Evolutionary conservation across 345 rosid species (phyloP).

Genomic region (Leavenworthia alabamica): DNA sequence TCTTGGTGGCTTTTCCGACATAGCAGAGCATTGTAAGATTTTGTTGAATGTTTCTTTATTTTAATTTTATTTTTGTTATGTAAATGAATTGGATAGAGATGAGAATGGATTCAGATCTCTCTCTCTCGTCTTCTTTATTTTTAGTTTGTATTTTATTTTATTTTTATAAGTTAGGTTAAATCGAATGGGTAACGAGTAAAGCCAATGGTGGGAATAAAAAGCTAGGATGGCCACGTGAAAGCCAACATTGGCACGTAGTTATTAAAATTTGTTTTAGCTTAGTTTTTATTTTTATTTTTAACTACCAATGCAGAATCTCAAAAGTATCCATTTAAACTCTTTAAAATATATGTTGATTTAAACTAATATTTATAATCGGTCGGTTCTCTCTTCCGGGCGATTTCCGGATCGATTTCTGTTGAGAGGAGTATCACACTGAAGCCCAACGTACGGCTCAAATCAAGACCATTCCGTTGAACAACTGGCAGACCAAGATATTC

Average conservation of each 20-base stretch:
- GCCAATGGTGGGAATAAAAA: constrained; percentile 12
- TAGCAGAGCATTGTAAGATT: constrained; percentile 53
- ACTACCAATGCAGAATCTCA: neutral
- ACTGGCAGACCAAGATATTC: no score
- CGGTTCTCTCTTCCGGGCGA: no score
- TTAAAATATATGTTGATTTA: no score
- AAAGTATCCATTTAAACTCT: neutral
- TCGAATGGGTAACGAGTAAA: neutral
- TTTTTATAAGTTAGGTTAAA: no score
- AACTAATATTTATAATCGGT: no score
- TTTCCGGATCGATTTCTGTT: no score
- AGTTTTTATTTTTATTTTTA: neutral
- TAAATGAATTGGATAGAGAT: neutral
- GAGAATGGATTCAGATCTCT: constrained; percentile 20
- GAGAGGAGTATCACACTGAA: no score
- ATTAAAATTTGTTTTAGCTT: neutral
- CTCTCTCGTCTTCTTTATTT: constrained; percentile 11
- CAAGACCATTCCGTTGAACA: no score
- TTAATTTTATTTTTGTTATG: neutral
- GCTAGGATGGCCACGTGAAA: constrained; percentile 27
- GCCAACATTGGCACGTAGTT: constrained; percentile 20
- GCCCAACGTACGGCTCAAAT: no score
- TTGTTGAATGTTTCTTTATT: neutral
- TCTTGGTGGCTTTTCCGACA: constrained; percentile 97
- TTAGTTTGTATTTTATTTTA: neutral